Evolutionary conservation across 2,329 filamentous ascomycete species (phyloP).

Genomic region (Phoma sp.): DNA sequence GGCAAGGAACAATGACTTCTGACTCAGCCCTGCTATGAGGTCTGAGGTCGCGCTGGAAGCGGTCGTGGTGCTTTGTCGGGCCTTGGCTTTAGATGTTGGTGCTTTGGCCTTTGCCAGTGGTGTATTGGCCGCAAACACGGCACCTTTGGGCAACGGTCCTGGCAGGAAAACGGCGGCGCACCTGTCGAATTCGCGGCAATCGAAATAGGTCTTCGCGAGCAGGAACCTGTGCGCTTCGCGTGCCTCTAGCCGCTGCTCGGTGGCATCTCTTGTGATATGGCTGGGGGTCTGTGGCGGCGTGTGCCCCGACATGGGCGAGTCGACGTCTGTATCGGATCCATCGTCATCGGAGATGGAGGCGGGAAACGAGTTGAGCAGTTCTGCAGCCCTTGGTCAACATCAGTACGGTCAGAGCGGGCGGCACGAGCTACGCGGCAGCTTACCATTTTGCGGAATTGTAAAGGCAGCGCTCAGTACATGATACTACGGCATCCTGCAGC

Average conservation of each 20-base stretch:
- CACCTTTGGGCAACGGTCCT: constrained; percentile 73
- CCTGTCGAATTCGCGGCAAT: constrained; percentile 92
- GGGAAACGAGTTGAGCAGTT: constrained; percentile 84
- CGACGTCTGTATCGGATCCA: constrained; percentile 64
- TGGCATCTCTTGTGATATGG: constrained; percentile 64
- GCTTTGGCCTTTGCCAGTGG: constrained; percentile 43
- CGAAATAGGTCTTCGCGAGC: constrained; percentile 91
- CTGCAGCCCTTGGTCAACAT: constrained; percentile 75
- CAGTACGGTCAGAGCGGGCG: constrained; percentile 19
- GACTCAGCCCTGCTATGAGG: constrained; percentile 67
- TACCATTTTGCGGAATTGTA: constrained; percentile 98
- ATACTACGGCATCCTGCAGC: constrained; percentile 83
- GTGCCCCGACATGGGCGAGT: constrained; percentile 64
- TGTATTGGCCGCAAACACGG: constrained; percentile 58
- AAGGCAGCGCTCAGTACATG: constrained; percentile 91
- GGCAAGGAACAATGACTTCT: constrained; percentile 89
- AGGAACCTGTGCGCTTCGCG: constrained; percentile 83
- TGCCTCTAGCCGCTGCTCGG: constrained; percentile 77
- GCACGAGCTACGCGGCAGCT: constrained; percentile 6
- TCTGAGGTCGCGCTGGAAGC: constrained; percentile 42
- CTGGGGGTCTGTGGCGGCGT: constrained; percentile 53
- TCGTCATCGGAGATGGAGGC: constrained; percentile 52
- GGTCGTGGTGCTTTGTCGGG: constrained; percentile 49
- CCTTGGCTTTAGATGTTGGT: constrained; percentile 63
- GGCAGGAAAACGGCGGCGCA: constrained; percentile 89